Percentiles rank a stretch among this genome's conserved stretches.
phyloP scores from a whole-genome alignment of 495 filamentous ascomycete species.

The Parathielavia hyrcaniae region DNA sequence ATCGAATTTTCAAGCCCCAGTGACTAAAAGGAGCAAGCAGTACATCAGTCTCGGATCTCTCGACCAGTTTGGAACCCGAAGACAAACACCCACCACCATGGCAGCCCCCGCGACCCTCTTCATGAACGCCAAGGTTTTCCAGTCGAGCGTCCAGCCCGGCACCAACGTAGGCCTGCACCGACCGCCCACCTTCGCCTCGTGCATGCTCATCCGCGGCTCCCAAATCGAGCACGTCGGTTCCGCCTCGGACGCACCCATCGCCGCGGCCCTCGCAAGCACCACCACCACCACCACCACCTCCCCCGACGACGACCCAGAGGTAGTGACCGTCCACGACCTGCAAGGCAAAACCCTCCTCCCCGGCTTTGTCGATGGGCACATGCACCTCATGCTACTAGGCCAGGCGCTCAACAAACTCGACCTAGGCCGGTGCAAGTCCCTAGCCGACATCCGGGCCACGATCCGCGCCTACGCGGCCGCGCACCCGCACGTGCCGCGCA shows the following conservation, averaged over 20 bases:
- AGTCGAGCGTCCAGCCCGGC: slow-evolving; percentile 23
- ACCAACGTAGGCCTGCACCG: slow-evolving; percentile 26
- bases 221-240: slow-evolving; percentile 43
- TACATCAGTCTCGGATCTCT: background rate
- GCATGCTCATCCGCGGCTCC: slow-evolving; percentile 33
- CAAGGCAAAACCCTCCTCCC: slow-evolving; percentile 48
- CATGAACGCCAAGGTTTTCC: slow-evolving; percentile 31
- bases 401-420: slow-evolving; percentile 53
- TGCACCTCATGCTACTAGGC: slow-evolving; percentile 57
- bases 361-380: slow-evolving; percentile 60
- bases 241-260: slow-evolving; percentile 30
- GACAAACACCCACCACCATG: slow-evolving; percentile 10
- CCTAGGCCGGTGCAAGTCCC: slow-evolving; percentile 48
- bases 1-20: background rate
- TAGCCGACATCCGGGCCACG: slow-evolving; percentile 47
- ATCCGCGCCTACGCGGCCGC: slow-evolving; percentile 47
- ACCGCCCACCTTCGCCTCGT: slow-evolving; percentile 34
- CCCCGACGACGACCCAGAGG: slow-evolving; percentile 18
- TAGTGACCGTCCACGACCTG: slow-evolving; percentile 42
- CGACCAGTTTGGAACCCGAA: slow-evolving; percentile 20
- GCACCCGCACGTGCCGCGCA: slow-evolving; percentile 46
- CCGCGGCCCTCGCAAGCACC: slow-evolving; percentile 27
- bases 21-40: background rate
- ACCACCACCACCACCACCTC: slow-evolving; percentile 11
- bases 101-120: slow-evolving; percentile 29